Evolutionary conservation across 768 basidiomycete genomes (phyloP), one percentile per base, ranked within the genome.

Genomic region (Tricholoma saponaceum): DNA sequence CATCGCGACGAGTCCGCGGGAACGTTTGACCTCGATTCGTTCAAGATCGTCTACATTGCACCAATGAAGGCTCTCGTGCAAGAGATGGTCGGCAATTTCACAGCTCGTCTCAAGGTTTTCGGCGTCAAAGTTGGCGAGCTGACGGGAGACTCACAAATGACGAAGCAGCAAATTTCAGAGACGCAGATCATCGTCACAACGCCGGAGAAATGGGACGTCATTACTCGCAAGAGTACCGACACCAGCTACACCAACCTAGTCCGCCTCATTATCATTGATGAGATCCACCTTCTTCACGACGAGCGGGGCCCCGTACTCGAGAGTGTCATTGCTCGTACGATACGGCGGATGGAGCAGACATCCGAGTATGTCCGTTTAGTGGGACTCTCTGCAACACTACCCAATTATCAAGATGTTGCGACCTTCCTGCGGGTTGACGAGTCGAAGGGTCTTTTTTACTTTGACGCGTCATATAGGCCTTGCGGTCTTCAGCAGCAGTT

Each of bases 31-130:
- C 80, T 95, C 32, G 87, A 91, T 60, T 76, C 89, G 0, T 97
- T 98, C 84, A 99, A 99, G 75, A 90, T 97, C 55, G 86, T 99
- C 63, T 99, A 98, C 70, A 85, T 99, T 52, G 96, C 97, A 0
- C 97, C 96, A 3, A 99, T 99, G 97, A 99, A 99, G 72, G 97
- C 96, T 3, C 83, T 99, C 57, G 96, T 99, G 0, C 96, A 98
- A 68, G 97, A 99, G 72, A 95, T 96, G 89, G 97, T 98, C 58
- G 92, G 93, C 62, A 96, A 95, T 70, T 99, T 99, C 67, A 80
- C 81, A 32, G 76, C 83, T 7, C 88, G 96, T 4, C 84, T 99
- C 46, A 74, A 76, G 49, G 71, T 68, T 22, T 82, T 76, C 58
- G 90, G 89, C 43, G 80, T 99, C 74, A 89, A 85, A 58, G 90